A percentile compares a stretch with the other conserved stretches of the same genome.
These are phyloP conservation scores for Rhizopus delemar DNA, from an alignment of 371 early-diverging fungal genomes.

Conservation along the genomic window DNA sequence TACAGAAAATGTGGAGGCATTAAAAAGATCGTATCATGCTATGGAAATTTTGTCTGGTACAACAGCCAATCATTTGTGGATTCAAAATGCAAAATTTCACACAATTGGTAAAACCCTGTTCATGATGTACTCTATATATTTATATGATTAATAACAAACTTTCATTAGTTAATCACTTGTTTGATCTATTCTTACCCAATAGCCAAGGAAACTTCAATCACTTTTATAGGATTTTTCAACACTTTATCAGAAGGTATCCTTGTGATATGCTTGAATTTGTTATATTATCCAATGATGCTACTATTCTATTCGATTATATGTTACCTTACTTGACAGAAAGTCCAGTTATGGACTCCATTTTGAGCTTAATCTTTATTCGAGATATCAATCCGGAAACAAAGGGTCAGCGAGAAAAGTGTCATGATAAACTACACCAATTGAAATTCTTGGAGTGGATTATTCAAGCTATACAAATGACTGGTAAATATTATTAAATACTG, in stretches of 20 bases:
- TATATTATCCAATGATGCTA: constrained; percentile 29
- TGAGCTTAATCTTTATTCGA: constrained; percentile 37
- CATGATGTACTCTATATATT: background rate
- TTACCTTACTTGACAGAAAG: constrained; percentile 37
- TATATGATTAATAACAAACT: background rate
- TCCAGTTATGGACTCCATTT: constrained; percentile 30
- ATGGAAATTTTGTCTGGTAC: constrained; percentile 51
- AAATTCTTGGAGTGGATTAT: constrained; percentile 40
- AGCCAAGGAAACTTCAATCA: constrained; percentile 48
- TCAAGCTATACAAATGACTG: constrained; percentile 28
- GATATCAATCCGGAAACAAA: constrained; percentile 38
- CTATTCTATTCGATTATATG: constrained; percentile 36
- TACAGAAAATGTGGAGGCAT: constrained; percentile 33
- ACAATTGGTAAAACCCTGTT: constrained; percentile 34
- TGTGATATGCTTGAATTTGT: constrained; percentile 41
- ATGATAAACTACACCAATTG: constrained; percentile 26
- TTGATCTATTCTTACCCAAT: constrained; percentile 37
- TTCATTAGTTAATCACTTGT: constrained; percentile 29
- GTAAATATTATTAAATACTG: constrained; percentile 5
- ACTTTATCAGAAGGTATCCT: constrained; percentile 42
- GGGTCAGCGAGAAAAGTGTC: constrained; percentile 26
- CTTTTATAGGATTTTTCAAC: constrained; percentile 44
- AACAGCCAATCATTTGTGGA: constrained; percentile 43
- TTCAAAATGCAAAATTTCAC: constrained; percentile 39
- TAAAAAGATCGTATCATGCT: constrained; percentile 49